Conservation (phyloP, 306 rosid species). For the Potentilla sterilis region DNA sequence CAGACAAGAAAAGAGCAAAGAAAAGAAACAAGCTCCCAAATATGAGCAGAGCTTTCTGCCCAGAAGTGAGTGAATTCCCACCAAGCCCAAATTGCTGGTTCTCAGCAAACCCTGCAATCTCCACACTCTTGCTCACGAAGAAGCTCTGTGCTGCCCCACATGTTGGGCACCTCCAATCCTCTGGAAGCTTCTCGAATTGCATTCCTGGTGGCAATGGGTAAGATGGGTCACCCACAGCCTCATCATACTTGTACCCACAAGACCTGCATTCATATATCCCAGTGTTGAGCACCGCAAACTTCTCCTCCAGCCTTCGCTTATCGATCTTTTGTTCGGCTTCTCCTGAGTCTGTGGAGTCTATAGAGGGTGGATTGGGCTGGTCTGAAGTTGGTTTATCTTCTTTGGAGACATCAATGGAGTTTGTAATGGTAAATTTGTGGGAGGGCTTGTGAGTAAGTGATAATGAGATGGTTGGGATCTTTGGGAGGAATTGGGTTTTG, state of each 20-base stretch:
- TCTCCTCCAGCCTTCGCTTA: constrained; percentile 75
- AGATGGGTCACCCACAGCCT: constrained; percentile 75
- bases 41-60: constrained; percentile 81
- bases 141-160: constrained; percentile 91
- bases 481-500: constrained; percentile 33
- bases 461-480: constrained; percentile 23
- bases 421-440: constrained; percentile 22
- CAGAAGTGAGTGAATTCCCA: constrained; percentile 80
- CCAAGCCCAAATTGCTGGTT: constrained; percentile 94
- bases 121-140: constrained; percentile 85
- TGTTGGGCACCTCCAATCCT: constrained; percentile 93
- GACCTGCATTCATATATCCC: constrained; percentile 95
- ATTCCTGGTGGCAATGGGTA: constrained; percentile 83
- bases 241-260: constrained; percentile 86
- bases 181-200: constrained; percentile 75
- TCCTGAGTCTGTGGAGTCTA: neutral
- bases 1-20: constrained; percentile 74
- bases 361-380: constrained; percentile 24
- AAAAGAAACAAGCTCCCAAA: constrained; percentile 73
- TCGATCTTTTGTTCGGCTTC: constrained; percentile 30
- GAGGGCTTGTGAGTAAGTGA: constrained; percentile 21
- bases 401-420: constrained; percentile 70
- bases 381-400: constrained; percentile 63
- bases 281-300: constrained; percentile 80
- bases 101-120: constrained; percentile 92